Evolutionary conservation across 2,329 filamentous ascomycete genomes (phyloP), one percentile per base, ranked within the genome.

Genomic region (Aspergillus proliferans): DNA sequence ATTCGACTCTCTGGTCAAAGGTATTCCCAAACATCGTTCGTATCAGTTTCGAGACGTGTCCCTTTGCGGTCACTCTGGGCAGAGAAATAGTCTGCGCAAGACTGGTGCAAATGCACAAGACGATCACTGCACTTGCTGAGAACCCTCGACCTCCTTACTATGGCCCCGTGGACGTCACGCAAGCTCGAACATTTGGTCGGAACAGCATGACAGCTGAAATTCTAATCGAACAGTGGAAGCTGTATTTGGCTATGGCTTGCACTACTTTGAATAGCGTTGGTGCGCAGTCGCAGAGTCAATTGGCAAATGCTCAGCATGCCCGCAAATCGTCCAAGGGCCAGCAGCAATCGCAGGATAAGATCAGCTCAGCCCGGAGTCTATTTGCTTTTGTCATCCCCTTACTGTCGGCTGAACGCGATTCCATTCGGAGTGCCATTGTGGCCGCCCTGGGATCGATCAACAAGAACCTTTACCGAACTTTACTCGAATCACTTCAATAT

Each of bases 181-280:
- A 70, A 36, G 64, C 59, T 45, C 76, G 64, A 50, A 69, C 56
- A 54, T 60, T 59, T 61, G 73, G 51, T 62, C 73, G 57, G 76
- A 82, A 63, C 79, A 51, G 83, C 80, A 50, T 85, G 1, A 86
- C 90, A 15, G 87, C 91, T 0, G 90, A 95, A 59, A 83, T 95
- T 19, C 78, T 96, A 49, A 83, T 98, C 50, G 94, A 97, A 68
- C 93, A 98, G 66, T 98, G 92, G 92, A 97, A 96, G 69, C 76
- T 97, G 2, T 97, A 97, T 66, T 78, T 98, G 22, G 91, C 96
- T 48, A 96, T 98, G 72, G 93, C 92, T 8, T 98, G 94, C 70
- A 95, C 92, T 8, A 97, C 93, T 0, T 76, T 98, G 49, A 91
- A 88, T 34, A 93, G 93, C 57, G 81, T 88, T 8, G 89, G 89